Conservation (phyloP, 179 eudicot genomes). For the Carnegiea gigantea region DNA sequence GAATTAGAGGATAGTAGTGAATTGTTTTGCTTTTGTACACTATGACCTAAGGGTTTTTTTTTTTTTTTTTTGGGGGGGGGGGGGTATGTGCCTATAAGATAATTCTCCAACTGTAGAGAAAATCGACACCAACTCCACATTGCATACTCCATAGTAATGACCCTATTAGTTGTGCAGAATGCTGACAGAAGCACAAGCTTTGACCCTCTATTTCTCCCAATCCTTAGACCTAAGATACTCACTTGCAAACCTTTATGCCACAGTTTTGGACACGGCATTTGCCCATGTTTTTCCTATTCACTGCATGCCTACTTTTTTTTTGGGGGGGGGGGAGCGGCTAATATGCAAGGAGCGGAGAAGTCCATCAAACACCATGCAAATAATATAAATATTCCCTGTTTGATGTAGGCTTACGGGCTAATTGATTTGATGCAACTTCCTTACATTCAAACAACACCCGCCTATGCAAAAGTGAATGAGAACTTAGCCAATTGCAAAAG, state of each 20-base stretch:
- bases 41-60: not conserved
- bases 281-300: not conserved
- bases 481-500: not conserved
- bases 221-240: not conserved
- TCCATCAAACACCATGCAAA: not conserved
- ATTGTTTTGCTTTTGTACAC: not conserved
- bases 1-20: not conserved
- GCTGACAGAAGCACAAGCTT: not conserved
- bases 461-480: not conserved
- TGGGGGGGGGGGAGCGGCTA: not conserved
- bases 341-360: not conserved
- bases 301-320: not conserved
- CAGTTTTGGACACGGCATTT: not conserved
- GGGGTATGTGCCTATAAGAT: not conserved
- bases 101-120: not conserved
- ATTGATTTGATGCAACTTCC: not conserved
- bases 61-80: too few relatives aligned
- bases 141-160: not conserved
- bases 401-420: not conserved
- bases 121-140: not conserved
- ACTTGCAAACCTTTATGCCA: not conserved
- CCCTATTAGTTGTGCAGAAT: not conserved
- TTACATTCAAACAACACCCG: not conserved
- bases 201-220: too few relatives aligned
- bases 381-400: not conserved